These are phyloP conservation scores for Coprinopsis cinerea DNA, from an alignment of 768 basidiomycete genomes.

Conservation along the genomic window DNA sequence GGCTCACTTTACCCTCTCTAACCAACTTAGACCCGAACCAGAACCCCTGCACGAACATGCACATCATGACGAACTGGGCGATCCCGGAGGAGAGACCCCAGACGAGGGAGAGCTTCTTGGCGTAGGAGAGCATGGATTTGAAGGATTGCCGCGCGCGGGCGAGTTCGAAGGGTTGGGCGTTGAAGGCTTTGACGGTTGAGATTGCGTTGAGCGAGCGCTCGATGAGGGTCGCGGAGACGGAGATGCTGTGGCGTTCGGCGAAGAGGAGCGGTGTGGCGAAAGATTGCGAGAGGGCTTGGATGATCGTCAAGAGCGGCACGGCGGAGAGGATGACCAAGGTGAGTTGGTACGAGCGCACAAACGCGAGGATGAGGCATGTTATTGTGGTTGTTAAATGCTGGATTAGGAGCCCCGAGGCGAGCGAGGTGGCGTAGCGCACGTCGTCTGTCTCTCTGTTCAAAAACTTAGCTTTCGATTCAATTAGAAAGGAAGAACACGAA, in stretches of 20 bases:
- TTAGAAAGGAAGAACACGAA: conserved; percentile 22
- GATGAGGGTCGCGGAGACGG: conserved; percentile 70
- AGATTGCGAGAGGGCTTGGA: conserved; percentile 70
- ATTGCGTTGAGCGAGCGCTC: conserved; percentile 76
- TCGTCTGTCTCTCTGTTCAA: conserved; percentile 84
- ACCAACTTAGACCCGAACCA: conserved; percentile 94
- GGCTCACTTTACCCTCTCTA: conserved; percentile 56
- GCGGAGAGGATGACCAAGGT: conserved; percentile 90
- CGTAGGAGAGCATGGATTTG: conserved; percentile 36
- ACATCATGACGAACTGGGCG: conserved; percentile 78
- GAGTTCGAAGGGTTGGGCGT: conserved; percentile 52
- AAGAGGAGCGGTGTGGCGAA: conserved; percentile 62
- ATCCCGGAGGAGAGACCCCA: conserved; percentile 72
- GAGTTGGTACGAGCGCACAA: conserved; percentile 72
- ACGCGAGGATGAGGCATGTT: conserved; percentile 76
- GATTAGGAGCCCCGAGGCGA: conserved; percentile 70
- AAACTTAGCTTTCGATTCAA: not conserved
- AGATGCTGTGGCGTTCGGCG: conserved; percentile 59
- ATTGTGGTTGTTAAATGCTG: conserved; percentile 79
- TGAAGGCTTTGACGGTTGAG: conserved; percentile 90
- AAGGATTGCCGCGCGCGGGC: conserved; percentile 42
- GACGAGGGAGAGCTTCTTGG: conserved; percentile 51
- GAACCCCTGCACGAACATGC: conserved; percentile 95
- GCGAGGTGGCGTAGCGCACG: conserved; percentile 77
- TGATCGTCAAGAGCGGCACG: conserved; percentile 73